Evolutionary conservation across 257 asterid species (phyloP), one percentile per base, ranked within the genome.

Genomic region (Cruciata laevipes): DNA sequence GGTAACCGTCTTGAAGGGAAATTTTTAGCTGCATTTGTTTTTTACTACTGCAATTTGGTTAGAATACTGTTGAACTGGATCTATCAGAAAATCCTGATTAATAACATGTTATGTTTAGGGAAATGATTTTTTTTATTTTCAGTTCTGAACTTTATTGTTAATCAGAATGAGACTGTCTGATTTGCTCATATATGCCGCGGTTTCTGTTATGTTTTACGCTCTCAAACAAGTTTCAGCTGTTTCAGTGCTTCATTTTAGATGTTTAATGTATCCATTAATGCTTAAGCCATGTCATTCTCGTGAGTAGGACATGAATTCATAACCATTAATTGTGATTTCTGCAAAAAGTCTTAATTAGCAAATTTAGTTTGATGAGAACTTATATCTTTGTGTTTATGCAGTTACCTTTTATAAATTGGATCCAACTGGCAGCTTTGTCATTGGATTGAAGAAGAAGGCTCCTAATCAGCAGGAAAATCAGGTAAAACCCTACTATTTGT

Each of bases 401-500:
- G 95, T 89, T 66, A 85, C 84, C 33, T 89, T 89, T 76, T 83
- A 80, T 73, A 84, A 81, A 66, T 80, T 85, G 61, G 91, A 89
- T 63, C 91, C 96, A 4, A 86, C 78, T 42, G 84, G 85, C 56
- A 80, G 73, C 74, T 74, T 89, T 75, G 76, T 86, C 62, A 84
- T 89, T 68, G 96, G 91, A 73, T 74, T 89, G 68, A 77, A 85
- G 74, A 84, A 77, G 79, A 78, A 77, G 51, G 74, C 83, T 27
- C 61, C 68, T 70, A 61, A 33, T 59, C 66, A 27, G 60, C 66
- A 49, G 51, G 69, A 66, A 30, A 40, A 44, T 55, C 70, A 69
- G 74, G 74, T 65, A 69, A 9, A 32, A 1, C 25, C 5, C 37
- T 18, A 12, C 21, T n/a, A 0, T 30, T 17, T n/a, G n/a, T n/a